Evolutionary conservation across 108 stramenopile species (phyloP).

Genomic region (Parmales sp.): DNA sequence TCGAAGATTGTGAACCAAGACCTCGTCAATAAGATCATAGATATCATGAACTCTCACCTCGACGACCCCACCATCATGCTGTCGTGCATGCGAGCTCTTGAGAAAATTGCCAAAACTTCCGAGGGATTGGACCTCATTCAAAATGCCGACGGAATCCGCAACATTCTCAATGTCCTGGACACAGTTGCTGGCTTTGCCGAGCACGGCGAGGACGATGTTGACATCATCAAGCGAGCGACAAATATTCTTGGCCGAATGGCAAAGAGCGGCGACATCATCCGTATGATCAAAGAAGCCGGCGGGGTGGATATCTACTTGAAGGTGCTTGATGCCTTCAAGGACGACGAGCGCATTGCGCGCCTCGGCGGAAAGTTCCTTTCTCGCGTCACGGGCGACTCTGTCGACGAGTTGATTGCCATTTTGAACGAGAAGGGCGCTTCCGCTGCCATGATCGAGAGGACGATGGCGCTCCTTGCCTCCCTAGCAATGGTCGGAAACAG

Average conservation of each 20-base stretch:
- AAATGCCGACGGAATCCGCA: neutral
- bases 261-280: neutral
- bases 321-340: neutral
- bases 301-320: constrained; percentile 2
- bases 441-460: neutral
- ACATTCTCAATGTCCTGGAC: neutral
- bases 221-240: neutral
- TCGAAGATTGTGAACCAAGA: neutral
- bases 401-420: constrained; percentile 11
- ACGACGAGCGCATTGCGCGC: constrained; percentile 1
- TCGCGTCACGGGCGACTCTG: neutral
- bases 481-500: neutral
- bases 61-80: neutral
- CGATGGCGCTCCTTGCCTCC: constrained; percentile 5
- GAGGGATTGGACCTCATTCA: neutral
- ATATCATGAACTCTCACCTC: neutral
- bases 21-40: neutral
- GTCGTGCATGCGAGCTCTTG: neutral
- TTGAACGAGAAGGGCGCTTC: neutral
- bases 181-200: neutral
- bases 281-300: neutral
- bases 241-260: constrained; percentile 12
- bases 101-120: constrained; percentile 5
- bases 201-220: neutral
- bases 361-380: constrained; percentile 8